phyloP scores from a whole-genome alignment of 352 stramenopile species.

The Pythium rhizo-oryzae region DNA sequence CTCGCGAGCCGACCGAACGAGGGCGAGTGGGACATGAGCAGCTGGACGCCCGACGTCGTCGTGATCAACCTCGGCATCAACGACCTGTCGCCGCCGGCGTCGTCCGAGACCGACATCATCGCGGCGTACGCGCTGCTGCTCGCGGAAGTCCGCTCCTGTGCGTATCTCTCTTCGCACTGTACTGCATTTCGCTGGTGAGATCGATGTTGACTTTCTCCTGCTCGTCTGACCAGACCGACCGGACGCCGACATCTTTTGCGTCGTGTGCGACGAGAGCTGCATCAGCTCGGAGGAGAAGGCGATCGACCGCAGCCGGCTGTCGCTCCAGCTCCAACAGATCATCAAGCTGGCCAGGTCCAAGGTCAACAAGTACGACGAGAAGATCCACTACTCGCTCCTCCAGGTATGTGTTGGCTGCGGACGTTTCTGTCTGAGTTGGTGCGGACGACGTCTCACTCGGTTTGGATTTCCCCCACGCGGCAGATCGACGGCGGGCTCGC shows the following conservation, averaged over 20 bases:
- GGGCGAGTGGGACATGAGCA: conserved; percentile 71
- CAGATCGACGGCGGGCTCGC: conserved; percentile 72
- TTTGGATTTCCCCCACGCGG: neutral
- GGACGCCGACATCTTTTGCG: conserved; percentile 83
- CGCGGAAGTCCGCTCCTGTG: conserved; percentile 80
- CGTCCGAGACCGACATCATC: conserved; percentile 84
- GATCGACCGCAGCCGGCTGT: conserved; percentile 77
- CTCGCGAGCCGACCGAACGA: conserved; percentile 68
- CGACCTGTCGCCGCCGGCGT: conserved; percentile 82
- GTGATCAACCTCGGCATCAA: conserved; percentile 87
- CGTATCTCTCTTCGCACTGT: conserved; percentile 29
- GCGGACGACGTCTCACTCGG: neutral
- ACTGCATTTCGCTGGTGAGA: neutral
- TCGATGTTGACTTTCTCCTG: no score
- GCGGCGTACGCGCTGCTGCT: conserved; percentile 72
- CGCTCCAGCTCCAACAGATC: conserved; percentile 83
- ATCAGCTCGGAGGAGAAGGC: conserved; percentile 80
- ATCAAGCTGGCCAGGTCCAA: conserved; percentile 84
- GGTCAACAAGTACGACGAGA: conserved; percentile 73
- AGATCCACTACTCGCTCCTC: conserved; percentile 84
- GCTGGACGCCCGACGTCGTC: conserved; percentile 80
- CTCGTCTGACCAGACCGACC: conserved; percentile 56
- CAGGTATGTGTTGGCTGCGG: conserved; percentile 38
- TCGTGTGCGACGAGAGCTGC: conserved; percentile 85
- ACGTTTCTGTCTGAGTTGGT: neutral